These are phyloP conservation scores for Exophiala lecanii-corni DNA, from an alignment of 2,329 filamentous ascomycete species.

Conservation along the genomic window DNA sequence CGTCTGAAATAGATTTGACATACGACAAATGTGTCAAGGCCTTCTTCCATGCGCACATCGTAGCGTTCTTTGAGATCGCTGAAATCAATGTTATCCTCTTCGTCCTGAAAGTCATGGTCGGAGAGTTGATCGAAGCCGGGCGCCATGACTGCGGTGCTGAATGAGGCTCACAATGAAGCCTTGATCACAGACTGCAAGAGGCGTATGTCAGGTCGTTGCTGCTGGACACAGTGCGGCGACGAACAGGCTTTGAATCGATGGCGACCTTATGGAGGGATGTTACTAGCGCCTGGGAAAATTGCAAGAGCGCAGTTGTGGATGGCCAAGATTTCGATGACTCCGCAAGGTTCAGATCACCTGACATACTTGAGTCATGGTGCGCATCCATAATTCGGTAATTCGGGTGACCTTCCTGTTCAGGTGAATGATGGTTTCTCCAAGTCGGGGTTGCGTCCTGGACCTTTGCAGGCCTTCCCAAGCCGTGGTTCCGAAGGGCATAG, in stretches of 20 bases:
- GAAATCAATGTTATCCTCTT: slow-evolving; percentile 91
- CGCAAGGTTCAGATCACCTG: not conserved
- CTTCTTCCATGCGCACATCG: slow-evolving; percentile 92
- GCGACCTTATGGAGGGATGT: not conserved
- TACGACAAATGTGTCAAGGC: slow-evolving; percentile 84
- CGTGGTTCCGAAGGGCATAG: too few relatives aligned
- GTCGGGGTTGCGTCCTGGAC: too few relatives aligned
- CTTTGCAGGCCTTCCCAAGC: too few relatives aligned
- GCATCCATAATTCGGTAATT: too few relatives aligned
- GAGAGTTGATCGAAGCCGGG: slow-evolving; percentile 87
- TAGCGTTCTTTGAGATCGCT: slow-evolving; percentile 89
- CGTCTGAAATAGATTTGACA: slow-evolving; percentile 1
- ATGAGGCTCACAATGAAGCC: not conserved
- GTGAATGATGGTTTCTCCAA: too few relatives aligned
- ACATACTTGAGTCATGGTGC: not conserved
- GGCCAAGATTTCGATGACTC: not conserved
- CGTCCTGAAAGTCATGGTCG: slow-evolving; percentile 85
- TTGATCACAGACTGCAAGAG: too few relatives aligned
- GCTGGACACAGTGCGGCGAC: not conserved
- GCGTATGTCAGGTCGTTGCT: too few relatives aligned
- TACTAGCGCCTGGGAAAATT: not conserved
- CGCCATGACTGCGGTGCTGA: slow-evolving; percentile 65
- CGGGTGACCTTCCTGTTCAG: too few relatives aligned
- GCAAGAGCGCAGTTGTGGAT: not conserved
- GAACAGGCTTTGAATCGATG: not conserved